Evolutionary conservation across 495 filamentous ascomycete genomes (phyloP), one percentile per base, ranked within the genome.

Genomic region (Xylaria curta): DNA sequence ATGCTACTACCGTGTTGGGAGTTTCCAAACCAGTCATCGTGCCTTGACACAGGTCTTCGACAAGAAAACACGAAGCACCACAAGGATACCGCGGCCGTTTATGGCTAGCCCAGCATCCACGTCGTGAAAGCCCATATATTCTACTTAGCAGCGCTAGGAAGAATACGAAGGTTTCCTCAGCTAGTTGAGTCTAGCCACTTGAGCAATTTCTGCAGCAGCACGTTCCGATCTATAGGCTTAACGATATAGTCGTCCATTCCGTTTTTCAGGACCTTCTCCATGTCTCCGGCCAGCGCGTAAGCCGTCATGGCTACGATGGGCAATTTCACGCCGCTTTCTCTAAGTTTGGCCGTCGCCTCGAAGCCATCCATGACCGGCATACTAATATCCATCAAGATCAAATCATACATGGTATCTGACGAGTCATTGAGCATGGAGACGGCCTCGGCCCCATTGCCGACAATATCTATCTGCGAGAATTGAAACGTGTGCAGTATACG

Each of bases 291-390:
- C 15, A 91, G 78, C 0, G 89, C 89, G 73, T 91, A 89, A 0
- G 89, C 89, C 0, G 89, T 91, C 79, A 91, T 85, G 62, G 89
- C 89, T 40, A 91, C 82, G 47, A 91, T 90, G 21, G 89, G 89
- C 3, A 88, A 81, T 21, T 80, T 76, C 1, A 85, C 74, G 9
- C 81, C 81, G 12, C 71, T 72, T 9, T 76, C 72, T 0, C 84
- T 68, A 7, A 87, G 85, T 40, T 79, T 73, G 13, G 51, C 65
- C 2, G 84, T 80, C 2, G 85, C 84, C 54, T 76, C 72, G 26
- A 84, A 73, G 8, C 85, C 85, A 66, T 85, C 84, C 38, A 85
- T 74, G 47, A 85, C 67, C n/a, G 85, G 85, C 85, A 87, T 87
- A 74, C 79, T 86, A 63, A 87, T 81, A 71, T 87, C 85, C 85